phyloP scores from a whole-genome alignment of 164 flowering plant species.

The Aristolochia californica region DNA sequence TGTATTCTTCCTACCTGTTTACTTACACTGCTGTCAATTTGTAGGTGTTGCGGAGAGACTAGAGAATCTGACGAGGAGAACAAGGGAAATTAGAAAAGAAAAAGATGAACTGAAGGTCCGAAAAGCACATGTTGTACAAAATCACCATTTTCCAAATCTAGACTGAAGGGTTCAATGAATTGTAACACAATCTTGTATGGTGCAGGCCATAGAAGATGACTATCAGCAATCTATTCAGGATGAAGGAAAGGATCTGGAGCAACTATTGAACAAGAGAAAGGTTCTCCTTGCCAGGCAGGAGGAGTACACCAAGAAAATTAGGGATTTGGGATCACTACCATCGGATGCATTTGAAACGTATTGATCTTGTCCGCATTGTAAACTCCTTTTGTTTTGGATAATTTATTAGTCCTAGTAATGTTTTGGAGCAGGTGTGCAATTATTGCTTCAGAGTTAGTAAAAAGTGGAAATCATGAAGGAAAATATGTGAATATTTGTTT shows the following conservation, averaged over 20 bases:
- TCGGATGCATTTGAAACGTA: slow-evolving; percentile 97
- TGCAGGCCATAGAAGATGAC: slow-evolving; percentile 57
- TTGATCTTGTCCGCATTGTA: slow-evolving; percentile 2
- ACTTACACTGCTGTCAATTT: slow-evolving; percentile 5
- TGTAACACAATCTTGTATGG: slow-evolving; percentile 9
- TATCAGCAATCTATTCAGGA: slow-evolving; percentile 68
- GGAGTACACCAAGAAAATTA: slow-evolving; percentile 80
- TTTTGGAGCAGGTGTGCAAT: too few relatives aligned
- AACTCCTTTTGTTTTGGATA: neutral
- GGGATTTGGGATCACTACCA: slow-evolving; percentile 87
- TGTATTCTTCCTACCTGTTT: neutral
- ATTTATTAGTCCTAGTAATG: neutral
- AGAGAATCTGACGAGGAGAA: slow-evolving; percentile 41
- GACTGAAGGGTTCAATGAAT: neutral
- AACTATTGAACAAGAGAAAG: slow-evolving; percentile 55
- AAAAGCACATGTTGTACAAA: neutral
- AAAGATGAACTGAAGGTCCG: slow-evolving; percentile 64
- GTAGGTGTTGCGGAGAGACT: slow-evolving; percentile 50
- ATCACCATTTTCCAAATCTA: neutral
- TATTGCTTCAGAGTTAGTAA: too few relatives aligned
- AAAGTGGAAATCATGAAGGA: too few relatives aligned
- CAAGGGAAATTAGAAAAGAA: slow-evolving; percentile 53
- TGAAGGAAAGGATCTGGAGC: slow-evolving; percentile 75
- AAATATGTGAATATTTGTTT: too few relatives aligned
- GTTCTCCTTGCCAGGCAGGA: slow-evolving; percentile 63